Conservation (phyloP, 2,329 filamentous ascomycete genomes). For the Biscogniauxia marginata region DNA sequence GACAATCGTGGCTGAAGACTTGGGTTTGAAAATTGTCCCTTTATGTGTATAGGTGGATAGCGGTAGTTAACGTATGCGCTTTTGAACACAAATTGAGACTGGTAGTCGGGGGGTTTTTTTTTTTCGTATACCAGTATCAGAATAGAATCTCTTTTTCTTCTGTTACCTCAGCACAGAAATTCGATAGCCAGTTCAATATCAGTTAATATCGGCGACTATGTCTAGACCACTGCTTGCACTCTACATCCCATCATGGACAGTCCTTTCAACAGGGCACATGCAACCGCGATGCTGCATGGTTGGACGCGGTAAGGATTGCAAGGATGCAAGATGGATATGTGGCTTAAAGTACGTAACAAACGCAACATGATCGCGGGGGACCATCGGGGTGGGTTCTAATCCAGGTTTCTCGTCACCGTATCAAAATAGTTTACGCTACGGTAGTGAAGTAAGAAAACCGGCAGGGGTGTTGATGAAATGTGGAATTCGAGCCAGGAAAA, state of each 20-base stretch:
- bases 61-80: too few species aligned
- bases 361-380: too few species aligned
- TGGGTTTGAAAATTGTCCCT: too few species aligned
- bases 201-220: not conserved
- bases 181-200: not conserved
- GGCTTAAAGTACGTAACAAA: not conserved
- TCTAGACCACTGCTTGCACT: not conserved
- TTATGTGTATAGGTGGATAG: too few species aligned
- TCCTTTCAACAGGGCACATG: not conserved
- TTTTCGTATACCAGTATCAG: too few species aligned
- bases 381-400: too few species aligned
- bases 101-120: too few species aligned
- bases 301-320: not conserved
- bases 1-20: not conserved
- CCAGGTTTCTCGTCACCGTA: too few species aligned
- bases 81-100: too few species aligned
- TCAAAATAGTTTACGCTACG: not conserved
- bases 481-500: too few species aligned
- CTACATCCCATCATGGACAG: not conserved
- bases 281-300: not conserved
- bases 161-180: too few species aligned
- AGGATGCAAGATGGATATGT: not conserved
- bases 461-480: not conserved
- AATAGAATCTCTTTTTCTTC: too few species aligned
- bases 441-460: not conserved